These are phyloP conservation scores for Stereum hirsutum DNA, from an alignment of 1,284 basidiomycete genomes.

Conservation along the genomic window DNA sequence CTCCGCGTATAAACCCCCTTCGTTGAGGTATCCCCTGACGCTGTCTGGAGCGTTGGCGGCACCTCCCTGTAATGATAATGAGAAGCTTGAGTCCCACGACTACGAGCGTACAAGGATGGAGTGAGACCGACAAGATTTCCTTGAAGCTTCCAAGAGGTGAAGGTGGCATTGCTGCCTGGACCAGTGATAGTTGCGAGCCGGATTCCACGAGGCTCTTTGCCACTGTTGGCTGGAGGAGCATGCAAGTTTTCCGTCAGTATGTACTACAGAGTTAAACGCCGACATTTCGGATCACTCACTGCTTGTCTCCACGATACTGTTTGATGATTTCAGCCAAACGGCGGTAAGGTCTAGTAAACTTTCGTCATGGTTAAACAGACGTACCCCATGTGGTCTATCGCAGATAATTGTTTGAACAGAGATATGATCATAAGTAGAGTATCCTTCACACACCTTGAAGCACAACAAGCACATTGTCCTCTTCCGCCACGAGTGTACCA, in stretches of 20 bases:
- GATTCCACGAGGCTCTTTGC: slow-evolving; percentile 45
- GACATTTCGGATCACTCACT: neutral
- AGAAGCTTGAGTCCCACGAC: too few relatives aligned
- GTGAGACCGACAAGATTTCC: neutral
- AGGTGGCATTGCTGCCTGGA: slow-evolving; percentile 27
- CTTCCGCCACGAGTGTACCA: neutral
- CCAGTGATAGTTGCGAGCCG: slow-evolving; percentile 35
- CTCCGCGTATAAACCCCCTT: neutral
- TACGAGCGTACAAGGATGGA: neutral
- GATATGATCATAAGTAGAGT: neutral
- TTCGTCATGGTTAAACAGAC: neutral
- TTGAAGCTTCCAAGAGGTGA: slow-evolving; percentile 30
- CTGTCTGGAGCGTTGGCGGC: neutral
- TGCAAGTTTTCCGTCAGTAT: too few relatives aligned
- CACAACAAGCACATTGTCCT: neutral
- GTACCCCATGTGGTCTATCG: neutral
- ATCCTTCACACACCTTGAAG: neutral
- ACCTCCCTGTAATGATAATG: neutral
- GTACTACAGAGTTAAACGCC: too few relatives aligned
- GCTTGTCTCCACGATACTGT: neutral
- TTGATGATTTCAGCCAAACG: neutral
- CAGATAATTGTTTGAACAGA: too few relatives aligned
- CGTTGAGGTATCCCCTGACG: neutral
- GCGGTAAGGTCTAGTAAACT: neutral
- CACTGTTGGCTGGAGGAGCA: slow-evolving; percentile 34